Evolutionary conservation across 2,329 filamentous ascomycete species (phyloP), one percentile per base, ranked within the genome.

Genomic region (Ambrosiella xylebori): DNA sequence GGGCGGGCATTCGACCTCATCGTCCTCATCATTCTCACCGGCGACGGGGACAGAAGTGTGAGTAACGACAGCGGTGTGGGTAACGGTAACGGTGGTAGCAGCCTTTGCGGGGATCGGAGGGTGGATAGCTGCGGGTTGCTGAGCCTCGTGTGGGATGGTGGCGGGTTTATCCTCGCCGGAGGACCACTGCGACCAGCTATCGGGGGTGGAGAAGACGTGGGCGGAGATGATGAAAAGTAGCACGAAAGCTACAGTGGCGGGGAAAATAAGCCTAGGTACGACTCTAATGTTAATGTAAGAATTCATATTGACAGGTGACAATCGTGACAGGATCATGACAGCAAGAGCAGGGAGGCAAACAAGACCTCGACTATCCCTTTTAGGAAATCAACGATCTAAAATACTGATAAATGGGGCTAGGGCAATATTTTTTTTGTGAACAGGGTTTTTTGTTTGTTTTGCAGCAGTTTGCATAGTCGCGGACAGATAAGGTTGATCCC

Each of bases 111-210:
- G 51, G 41, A 54, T 54, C 15, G 51, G 57, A 9, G 57, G 57
- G 41, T 54, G 57, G 9, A 58, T 41, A 7, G 12, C 50, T 13
- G 57, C 37, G 7, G 35, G n/a, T 3, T 41, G 17, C 39, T 54
- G 35, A n/a, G 40, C 19, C n/a, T 58, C 57, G 41, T 58, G 57
- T 15, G 56, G 49, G n/a, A 57, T 54, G 37, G 37, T n/a, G 47
- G 17, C 59, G 9, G 56, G 27, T 8, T 52, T 37, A 2, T 57
- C 39, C 5, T 45, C 44, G 11, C 38, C 17, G 15, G 59, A 36
- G 17, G 57, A 44, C 59, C 59, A 60, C 47, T 57, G 47, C 7
- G 59, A 60, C 59, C 59, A 60, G 44, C 36, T 57, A 55, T 60
- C 51, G 2, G 59, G 52, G 7, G 41, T 54, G 7, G 59, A 55